phyloP scores from a whole-genome alignment of 768 basidiomycete species.

The Lactifluus subvellereus region DNA sequence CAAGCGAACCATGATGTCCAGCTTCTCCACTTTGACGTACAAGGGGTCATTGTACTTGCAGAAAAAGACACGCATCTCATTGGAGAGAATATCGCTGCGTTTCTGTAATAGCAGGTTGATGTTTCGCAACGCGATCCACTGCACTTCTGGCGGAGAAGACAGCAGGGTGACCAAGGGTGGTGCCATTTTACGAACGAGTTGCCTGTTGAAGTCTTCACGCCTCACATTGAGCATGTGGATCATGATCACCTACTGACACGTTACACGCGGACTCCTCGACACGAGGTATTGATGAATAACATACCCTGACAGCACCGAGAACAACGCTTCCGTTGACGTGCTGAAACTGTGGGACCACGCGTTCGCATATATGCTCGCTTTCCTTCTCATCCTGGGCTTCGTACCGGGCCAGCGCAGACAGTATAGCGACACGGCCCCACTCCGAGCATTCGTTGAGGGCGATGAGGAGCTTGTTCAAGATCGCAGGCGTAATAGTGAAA shows the following conservation, averaged over 20 bases:
- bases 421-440: constrained; percentile 94
- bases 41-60: constrained; percentile 99
- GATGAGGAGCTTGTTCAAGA: constrained; percentile 86
- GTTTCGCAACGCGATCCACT: constrained; percentile 96
- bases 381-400: constrained; percentile 83
- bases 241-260: constrained; percentile 74
- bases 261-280: background rate
- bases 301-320: constrained; percentile 89
- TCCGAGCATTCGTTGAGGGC: constrained; percentile 98
- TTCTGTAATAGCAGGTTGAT: constrained; percentile 96
- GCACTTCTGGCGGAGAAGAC: constrained; percentile 94
- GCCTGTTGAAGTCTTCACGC: constrained; percentile 77
- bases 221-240: constrained; percentile 85
- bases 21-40: constrained; percentile 98
- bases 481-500: constrained; percentile 76
- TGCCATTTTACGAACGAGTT: constrained; percentile 93
- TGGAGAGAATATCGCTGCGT: constrained; percentile 80
- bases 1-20: constrained; percentile 96
- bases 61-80: constrained; percentile 99
- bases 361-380: constrained; percentile 97
- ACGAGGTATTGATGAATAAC: constrained; percentile 17
- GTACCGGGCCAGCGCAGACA: constrained; percentile 84
- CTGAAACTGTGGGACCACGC: constrained; percentile 97
- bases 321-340: constrained; percentile 96
- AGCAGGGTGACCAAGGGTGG: constrained; percentile 93